phyloP scores from a whole-genome alignment of 495 filamentous ascomycete species.

The Neurospora intermedia region DNA sequence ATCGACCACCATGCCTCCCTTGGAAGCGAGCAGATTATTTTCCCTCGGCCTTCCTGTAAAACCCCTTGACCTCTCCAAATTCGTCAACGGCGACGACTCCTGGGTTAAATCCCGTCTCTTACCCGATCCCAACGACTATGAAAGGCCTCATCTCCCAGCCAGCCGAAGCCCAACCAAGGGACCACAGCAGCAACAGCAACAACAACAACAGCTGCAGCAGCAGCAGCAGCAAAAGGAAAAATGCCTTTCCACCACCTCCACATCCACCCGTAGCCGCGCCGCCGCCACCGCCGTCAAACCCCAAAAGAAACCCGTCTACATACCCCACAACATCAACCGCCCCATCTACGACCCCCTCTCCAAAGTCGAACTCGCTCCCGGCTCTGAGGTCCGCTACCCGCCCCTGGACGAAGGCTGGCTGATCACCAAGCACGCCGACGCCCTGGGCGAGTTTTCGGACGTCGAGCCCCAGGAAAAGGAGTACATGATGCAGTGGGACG shows the following conservation, averaged over 20 bases:
- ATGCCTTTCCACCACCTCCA: not conserved
- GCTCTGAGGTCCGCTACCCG: conserved; percentile 30
- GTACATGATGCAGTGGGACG: conserved; percentile 41
- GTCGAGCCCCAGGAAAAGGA: conserved; percentile 39
- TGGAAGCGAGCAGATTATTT: conserved; percentile 1
- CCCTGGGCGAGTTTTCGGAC: conserved; percentile 40
- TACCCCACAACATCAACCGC: conserved; percentile 35
- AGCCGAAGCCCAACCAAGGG: not conserved
- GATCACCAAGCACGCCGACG: conserved; percentile 40
- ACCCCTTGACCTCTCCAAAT: conserved; percentile 28
- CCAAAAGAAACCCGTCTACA: conserved; percentile 15
- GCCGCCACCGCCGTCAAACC: not conserved
- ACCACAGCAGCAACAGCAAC: not conserved
- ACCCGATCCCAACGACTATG: conserved; percentile 21
- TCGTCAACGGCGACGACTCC: conserved; percentile 30
- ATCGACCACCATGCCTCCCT: not conserved
- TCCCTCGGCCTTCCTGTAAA: conserved; percentile 27
- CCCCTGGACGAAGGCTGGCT: conserved; percentile 39
- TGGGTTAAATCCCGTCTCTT: conserved; percentile 31
- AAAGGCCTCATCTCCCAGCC: conserved; percentile 8
- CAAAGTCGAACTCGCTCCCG: conserved; percentile 36
- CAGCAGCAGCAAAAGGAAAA: not conserved
- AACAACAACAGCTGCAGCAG: not conserved
- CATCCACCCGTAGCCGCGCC: conserved; percentile 1
- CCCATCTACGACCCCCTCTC: conserved; percentile 41